Conservation (phyloP, 441 rosid genomes). For the Capsella rubella region DNA sequence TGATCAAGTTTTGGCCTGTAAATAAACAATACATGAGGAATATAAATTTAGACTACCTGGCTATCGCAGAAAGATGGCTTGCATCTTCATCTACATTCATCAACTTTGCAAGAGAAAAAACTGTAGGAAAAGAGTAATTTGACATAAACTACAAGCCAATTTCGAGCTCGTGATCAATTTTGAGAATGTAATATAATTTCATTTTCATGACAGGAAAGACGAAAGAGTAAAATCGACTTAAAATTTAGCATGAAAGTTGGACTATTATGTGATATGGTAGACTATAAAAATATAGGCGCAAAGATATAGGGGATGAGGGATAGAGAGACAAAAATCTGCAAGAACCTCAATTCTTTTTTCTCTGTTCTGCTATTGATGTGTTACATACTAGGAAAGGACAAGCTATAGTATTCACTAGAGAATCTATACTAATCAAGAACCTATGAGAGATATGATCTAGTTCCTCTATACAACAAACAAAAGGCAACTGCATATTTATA, state of each 20-base stretch:
- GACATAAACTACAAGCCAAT: constrained; percentile 23
- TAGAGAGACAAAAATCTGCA: constrained; percentile 7
- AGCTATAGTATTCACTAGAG: not conserved
- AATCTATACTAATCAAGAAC: not conserved
- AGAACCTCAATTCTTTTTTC: not conserved
- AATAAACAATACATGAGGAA: not conserved
- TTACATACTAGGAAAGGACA: not conserved
- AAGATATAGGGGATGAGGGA: not conserved
- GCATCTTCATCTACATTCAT: constrained; percentile 88
- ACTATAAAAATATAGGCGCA: not conserved
- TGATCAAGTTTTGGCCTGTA: not conserved
- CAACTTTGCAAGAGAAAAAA: constrained; percentile 87
- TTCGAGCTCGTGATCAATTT: constrained; percentile 2
- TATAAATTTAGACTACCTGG: constrained; percentile 58
- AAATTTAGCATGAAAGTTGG: constrained; percentile 5
- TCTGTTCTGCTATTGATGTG: not conserved
- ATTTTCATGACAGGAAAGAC: not conserved
- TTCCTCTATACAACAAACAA: not conserved
- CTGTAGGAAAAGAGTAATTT: constrained; percentile 51
- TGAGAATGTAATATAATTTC: not conserved
- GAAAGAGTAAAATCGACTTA: not conserved
- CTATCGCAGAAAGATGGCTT: constrained; percentile 93
- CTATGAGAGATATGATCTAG: not conserved
- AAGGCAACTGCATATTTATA: not conserved
- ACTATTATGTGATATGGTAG: not conserved